phyloP scores from a whole-genome alignment of 1,284 basidiomycete species.

The Sanghuangporus sanghuang region DNA sequence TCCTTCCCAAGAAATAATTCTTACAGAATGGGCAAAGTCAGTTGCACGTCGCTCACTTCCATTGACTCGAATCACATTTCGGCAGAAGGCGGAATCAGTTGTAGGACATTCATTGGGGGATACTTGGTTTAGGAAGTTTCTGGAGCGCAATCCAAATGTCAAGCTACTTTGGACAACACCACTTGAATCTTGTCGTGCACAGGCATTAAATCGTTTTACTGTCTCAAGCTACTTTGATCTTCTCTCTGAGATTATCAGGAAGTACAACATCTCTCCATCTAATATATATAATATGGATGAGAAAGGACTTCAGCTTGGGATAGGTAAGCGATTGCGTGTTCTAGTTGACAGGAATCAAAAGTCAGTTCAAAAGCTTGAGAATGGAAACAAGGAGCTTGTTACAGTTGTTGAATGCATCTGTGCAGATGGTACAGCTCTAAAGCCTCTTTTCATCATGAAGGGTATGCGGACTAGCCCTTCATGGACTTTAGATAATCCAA shows the following conservation, averaged over 20 bases:
- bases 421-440: conserved; percentile 13
- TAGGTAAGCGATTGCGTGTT: not conserved
- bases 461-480: conserved; percentile 6
- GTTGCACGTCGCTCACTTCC: not conserved
- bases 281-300: conserved; percentile 27
- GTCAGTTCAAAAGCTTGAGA: not conserved
- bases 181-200: conserved; percentile 18
- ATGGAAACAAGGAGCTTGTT: conserved; percentile 19
- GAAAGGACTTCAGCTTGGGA: conserved; percentile 20
- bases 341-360: conserved; percentile 7
- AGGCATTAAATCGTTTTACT: conserved; percentile 15
- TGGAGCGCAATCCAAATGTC: conserved; percentile 3
- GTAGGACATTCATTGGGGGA: not conserved
- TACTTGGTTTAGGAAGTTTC: conserved; percentile 10
- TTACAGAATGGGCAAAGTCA: not conserved
- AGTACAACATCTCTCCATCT: conserved; percentile 20
- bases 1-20: not conserved
- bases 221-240: conserved; percentile 19
- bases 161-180: not conserved
- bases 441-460: conserved; percentile 16
- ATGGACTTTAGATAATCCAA: not conserved
- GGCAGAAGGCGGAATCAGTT: not conserved
- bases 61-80: not conserved
- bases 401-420: conserved; percentile 21
- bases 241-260: conserved; percentile 13